Evolutionary conservation across 148 eudicot species (phyloP), one percentile per base, ranked within the genome.

Genomic region (Polygonum aviculare): DNA sequence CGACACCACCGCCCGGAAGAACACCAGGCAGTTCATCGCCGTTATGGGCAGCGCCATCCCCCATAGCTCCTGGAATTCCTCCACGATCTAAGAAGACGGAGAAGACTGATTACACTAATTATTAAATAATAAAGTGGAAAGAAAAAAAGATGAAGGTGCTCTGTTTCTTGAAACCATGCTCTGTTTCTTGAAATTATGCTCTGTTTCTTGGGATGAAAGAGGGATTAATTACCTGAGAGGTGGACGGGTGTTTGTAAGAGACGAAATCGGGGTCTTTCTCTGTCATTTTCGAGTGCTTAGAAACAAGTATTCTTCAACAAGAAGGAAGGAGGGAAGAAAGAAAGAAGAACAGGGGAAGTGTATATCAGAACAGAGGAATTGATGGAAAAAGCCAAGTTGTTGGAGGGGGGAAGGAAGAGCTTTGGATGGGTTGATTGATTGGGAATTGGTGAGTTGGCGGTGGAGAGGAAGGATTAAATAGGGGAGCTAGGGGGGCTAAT

Each of bases 21-120:
- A 96, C 0, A 93, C 97, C 41, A 93, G 69, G 39, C 77, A 82
- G 88, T 93, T 93, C 98, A 91, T 91, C 45, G 92, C 93, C 41
- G 97, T 93, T 77, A 91, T 91, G 3, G 99, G 99, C 2, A 96
- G 45, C 0, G 92, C 93, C 94, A 96, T 93, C 1, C 81, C 72
- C 94, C 94, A 91, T 74, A 93, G 83, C 52, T 89, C 94, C 69
- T 91, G 93, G 8, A 96, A 48, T 77, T 96, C 99, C 72, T 92
- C 91, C 45, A 84, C 62, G 5, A 94, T 84, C 98, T 94, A 81
- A 18, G 39, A 33, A 14, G 21, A 7, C 16, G 50, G 26, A 12
- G 50, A 11, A 40, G 4, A n/a, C 0, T 1, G 40, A 69, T 45
- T 36, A 38, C 1, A 71, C 6, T 41, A 41, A 39, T 2, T 39